phyloP scores from a whole-genome alignment of 495 filamentous ascomycete genomes.

The Aspergillus bridgeri region DNA sequence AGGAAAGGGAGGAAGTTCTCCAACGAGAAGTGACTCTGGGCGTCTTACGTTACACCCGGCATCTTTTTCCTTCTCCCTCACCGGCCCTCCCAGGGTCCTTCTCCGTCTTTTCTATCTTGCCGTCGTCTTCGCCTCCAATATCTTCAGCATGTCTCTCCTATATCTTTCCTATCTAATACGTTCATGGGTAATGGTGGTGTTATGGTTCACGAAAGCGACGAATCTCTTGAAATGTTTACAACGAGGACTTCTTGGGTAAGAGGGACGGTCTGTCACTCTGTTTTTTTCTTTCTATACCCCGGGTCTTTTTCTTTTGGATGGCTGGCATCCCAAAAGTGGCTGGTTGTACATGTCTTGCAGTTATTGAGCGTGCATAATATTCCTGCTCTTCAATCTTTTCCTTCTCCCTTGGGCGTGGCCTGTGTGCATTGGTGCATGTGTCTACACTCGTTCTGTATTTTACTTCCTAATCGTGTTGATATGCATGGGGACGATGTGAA shows the following conservation, averaged over 20 bases:
- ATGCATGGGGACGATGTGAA: slow-evolving; percentile 14
- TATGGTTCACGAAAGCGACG: slow-evolving; percentile 48
- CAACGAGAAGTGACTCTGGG: background rate
- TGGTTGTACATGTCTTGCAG: slow-evolving; percentile 34
- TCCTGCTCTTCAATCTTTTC: slow-evolving; percentile 25
- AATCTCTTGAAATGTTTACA: slow-evolving; percentile 35
- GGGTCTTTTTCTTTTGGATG: slow-evolving; percentile 17
- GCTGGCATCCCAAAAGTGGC: slow-evolving; percentile 25
- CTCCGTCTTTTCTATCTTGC: background rate
- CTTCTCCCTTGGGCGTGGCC: slow-evolving; percentile 17
- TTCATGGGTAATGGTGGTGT: slow-evolving; percentile 32
- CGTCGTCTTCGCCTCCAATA: background rate
- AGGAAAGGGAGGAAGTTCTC: background rate
- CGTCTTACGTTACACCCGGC: slow-evolving; percentile 8
- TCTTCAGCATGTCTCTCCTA: background rate
- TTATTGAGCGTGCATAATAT: slow-evolving; percentile 45
- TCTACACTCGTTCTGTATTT: slow-evolving; percentile 31
- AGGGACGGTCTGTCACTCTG: slow-evolving; percentile 8
- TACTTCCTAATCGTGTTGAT: slow-evolving; percentile 20
- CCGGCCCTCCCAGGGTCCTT: background rate
- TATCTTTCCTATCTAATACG: slow-evolving; percentile 7
- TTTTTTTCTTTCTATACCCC: slow-evolving; percentile 9
- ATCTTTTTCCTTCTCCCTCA: slow-evolving; percentile 1
- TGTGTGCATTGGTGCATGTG: background rate
- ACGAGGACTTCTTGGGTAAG: slow-evolving; percentile 18